Evolutionary conservation across 306 rosid species (phyloP).

Genomic region (Vicia sativa): DNA sequence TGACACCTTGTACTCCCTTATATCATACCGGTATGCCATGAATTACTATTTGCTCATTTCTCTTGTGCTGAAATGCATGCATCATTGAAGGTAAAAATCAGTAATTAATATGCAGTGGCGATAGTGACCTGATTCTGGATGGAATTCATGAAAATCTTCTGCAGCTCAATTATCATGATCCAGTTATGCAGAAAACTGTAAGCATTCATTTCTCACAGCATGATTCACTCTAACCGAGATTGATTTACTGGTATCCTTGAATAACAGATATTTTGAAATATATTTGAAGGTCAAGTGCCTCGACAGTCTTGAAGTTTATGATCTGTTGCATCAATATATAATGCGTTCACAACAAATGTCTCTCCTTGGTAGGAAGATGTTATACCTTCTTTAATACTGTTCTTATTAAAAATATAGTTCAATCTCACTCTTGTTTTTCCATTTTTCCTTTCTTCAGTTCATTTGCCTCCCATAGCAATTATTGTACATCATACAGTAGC

Average conservation of each 20-base stretch:
- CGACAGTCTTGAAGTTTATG: slow-evolving; percentile 72
- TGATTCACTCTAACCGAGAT: slow-evolving; percentile 11
- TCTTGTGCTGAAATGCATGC: slow-evolving; percentile 11
- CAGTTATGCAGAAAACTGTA: slow-evolving; percentile 93
- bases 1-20: slow-evolving; percentile 68
- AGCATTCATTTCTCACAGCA: slow-evolving; percentile 37
- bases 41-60: slow-evolving; percentile 32
- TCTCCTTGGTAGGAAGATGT: slow-evolving; percentile 63
- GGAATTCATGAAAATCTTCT: slow-evolving; percentile 93
- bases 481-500: slow-evolving; percentile 67
- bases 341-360: slow-evolving; percentile 73
- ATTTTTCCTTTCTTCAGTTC: slow-evolving; percentile 53
- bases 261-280: slow-evolving; percentile 26
- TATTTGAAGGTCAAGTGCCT: slow-evolving; percentile 80
- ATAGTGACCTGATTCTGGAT: slow-evolving; percentile 81
- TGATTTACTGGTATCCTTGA: slow-evolving; percentile 36
- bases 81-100: slow-evolving; percentile 16
- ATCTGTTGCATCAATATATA: slow-evolving; percentile 67
- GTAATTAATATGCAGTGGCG: slow-evolving; percentile 69
- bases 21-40: slow-evolving; percentile 70
- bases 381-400: slow-evolving; percentile 18
- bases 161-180: slow-evolving; percentile 91
- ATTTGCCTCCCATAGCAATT: slow-evolving; percentile 68
- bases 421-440: slow-evolving; percentile 25
- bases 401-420: slow-evolving; percentile 31